Evolutionary conservation across 805 yeast species (phyloP), one percentile per base, ranked within the genome.

Genomic region (Candida oleophila): DNA sequence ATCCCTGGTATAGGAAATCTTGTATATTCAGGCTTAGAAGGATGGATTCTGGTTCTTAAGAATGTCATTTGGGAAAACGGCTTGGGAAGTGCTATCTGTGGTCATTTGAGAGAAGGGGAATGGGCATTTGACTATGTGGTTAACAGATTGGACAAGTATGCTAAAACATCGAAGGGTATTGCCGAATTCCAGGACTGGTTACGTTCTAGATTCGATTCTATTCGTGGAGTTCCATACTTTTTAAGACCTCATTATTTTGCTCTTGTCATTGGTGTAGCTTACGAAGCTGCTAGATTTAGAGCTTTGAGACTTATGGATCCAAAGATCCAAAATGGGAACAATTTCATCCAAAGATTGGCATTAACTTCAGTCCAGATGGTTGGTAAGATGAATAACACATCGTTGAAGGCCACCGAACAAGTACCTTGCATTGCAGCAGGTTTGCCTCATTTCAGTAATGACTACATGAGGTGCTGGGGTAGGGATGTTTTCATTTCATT

Each of bases 391-490:
- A 76, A 81, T 40, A 80, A 82, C 20, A 88, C 97, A 0, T 87
- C 97, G 0, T 73, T 94, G 45, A 67, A 74, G 22, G 95, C 98
- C 1, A 69, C 68, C 36, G 68, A 73, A 9, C 68, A 74, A 38
- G 77, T 82, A 14, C 87, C 96, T 2, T 80, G 88, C 37, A 74
- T 92, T 80, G 96, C 98, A 14, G 99, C 99, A 1, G 99, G 98
- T 1, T 75, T 92, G 50, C 99, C 99, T 1, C 97, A 90, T 66
- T 92, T 92, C 68, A 84, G 94, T 61, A 79, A 78, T 48, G 89
- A 86, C 53, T 91, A 87, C 65, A 90, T 92, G 96, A 78, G 99
- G 64, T 89, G 97, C 62, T 92, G 99, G 99, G 99, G 99, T 19
- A 79, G 99, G 60, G 99, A 92, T 66, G 96, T 90, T 0, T 94